Evolutionary conservation across 306 rosid genomes (phyloP).

Genomic region (Notholithocarpus densiflorus): DNA sequence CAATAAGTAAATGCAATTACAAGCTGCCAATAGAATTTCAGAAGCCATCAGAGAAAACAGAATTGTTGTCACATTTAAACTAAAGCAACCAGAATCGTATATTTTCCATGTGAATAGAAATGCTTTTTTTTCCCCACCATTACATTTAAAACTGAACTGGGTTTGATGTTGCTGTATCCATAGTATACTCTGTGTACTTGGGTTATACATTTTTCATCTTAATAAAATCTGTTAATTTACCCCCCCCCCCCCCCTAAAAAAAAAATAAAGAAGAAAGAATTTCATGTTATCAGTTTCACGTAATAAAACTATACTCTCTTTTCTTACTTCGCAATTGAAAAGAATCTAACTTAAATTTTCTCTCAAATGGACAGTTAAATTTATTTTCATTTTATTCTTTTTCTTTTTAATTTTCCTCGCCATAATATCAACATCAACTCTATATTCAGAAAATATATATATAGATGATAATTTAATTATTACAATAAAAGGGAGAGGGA

Average conservation of each 20-base stretch:
- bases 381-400: not conserved
- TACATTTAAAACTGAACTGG: not conserved
- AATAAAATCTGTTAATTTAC: too few species aligned
- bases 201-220: too few species aligned
- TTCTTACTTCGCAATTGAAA: not conserved
- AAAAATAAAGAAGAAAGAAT: too few species aligned
- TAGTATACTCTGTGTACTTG: too few species aligned
- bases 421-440: slow-evolving; percentile 6
- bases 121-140: not conserved
- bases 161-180: too few species aligned
- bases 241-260: too few species aligned
- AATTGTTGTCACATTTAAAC: slow-evolving; percentile 2
- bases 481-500: too few species aligned
- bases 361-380: slow-evolving; percentile 5
- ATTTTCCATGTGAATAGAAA: slow-evolving; percentile 12
- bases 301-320: not conserved
- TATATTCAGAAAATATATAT: slow-evolving; percentile 6
- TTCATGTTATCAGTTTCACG: not conserved
- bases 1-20: slow-evolving; percentile 77
- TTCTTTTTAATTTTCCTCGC: not conserved
- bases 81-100: slow-evolving; percentile 2
- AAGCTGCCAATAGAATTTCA: slow-evolving; percentile 40
- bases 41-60: slow-evolving; percentile 28
- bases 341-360: not conserved
- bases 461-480: too few species aligned